Conservation (phyloP, 768 basidiomycete genomes). For the Daedalea quercina region DNA sequence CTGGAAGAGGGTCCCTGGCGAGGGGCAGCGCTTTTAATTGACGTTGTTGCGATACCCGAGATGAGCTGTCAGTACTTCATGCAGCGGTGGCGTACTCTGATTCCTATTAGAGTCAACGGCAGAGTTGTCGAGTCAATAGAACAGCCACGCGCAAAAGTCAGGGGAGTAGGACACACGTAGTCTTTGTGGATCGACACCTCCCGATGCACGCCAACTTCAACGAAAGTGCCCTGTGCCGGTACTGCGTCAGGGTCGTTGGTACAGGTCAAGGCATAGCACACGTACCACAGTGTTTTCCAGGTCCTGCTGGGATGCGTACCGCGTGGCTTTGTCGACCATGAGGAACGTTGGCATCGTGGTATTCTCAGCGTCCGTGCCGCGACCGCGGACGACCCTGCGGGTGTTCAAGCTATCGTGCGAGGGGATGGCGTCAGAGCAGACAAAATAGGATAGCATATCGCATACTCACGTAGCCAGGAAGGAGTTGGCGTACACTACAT, state of each 20-base stretch:
- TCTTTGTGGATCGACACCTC: constrained; percentile 2
- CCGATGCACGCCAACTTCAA: constrained; percentile 1
- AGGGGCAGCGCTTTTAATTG: no score
- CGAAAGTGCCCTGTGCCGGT: background rate
- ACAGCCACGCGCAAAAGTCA: no score
- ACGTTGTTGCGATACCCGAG: no score
- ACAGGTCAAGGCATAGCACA: background rate
- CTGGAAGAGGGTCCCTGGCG: no score
- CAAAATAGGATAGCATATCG: background rate
- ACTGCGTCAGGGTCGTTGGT: no score
- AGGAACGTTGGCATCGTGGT: constrained; percentile 22
- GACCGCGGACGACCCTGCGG: constrained; percentile 43
- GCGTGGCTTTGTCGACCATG: constrained; percentile 21
- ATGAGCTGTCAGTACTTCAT: no score
- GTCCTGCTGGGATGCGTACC: constrained; percentile 10
- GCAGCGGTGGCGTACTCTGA: background rate
- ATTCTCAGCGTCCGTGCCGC: constrained; percentile 42
- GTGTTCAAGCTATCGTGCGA: constrained; percentile 48
- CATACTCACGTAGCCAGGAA: constrained; percentile 53
- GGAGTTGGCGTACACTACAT: constrained; percentile 56
- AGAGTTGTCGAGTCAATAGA: background rate
- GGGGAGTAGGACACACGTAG: background rate
- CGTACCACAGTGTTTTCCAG: constrained; percentile 7
- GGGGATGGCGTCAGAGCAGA: background rate
- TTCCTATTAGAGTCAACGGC: background rate